These are phyloP conservation scores for Talaromyces sp. DNA, from an alignment of 2,329 filamentous ascomycete species.

Conservation along the genomic window DNA sequence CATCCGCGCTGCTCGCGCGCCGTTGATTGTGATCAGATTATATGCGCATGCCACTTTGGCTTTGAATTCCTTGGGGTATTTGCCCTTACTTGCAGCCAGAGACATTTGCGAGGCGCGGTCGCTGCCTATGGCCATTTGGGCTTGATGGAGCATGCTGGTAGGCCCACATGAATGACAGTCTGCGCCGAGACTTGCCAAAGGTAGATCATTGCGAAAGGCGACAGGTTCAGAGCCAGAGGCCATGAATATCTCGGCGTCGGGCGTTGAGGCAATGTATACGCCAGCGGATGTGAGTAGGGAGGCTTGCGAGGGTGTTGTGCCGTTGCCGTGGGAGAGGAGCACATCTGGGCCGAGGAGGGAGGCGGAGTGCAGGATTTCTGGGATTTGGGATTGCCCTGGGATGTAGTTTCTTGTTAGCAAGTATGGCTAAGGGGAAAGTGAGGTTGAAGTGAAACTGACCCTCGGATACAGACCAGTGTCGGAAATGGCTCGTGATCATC, in stretches of 20 bases:
- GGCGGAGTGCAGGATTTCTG: background rate
- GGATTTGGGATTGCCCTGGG: background rate
- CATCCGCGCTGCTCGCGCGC: conserved; percentile 21
- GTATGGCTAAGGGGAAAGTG: too few relatives aligned
- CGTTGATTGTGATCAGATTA: conserved; percentile 24
- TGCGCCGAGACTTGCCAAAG: background rate
- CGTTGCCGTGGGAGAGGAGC: conserved; percentile 3
- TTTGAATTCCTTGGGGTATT: background rate
- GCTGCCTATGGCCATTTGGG: background rate
- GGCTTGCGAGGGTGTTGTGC: background rate
- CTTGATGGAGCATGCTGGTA: background rate
- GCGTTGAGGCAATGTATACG: background rate
- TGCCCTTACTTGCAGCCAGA: background rate
- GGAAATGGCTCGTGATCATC: conserved; percentile 5
- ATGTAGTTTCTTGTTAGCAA: background rate
- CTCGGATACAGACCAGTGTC: background rate
- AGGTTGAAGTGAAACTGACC: background rate
- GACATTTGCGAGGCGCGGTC: background rate
- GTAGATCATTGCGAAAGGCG: background rate
- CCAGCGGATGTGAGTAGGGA: background rate
- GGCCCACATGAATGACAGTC: conserved; percentile 3
- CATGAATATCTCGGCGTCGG: conserved; percentile 6
- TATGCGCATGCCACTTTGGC: conserved; percentile 1
- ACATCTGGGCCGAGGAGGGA: background rate
- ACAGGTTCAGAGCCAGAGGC: background rate